Base-by-base conservation (phyloP, 176 grass and related monocot genomes). In the Lolium perenne region DNA sequence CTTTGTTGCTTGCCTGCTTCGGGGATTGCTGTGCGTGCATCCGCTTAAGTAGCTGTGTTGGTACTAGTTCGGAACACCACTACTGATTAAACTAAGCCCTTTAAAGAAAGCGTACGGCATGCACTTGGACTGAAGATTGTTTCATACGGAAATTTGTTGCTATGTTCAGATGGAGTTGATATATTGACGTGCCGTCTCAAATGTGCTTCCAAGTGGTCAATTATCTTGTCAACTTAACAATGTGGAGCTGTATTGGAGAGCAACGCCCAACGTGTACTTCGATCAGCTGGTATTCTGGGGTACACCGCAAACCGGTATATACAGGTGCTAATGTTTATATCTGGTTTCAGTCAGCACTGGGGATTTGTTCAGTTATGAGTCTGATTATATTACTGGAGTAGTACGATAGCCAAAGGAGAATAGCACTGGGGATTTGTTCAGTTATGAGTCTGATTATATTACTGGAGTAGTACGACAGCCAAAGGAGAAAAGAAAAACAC, bases 1-100 rank as follows among this genome's bases (percentile, higher is more conserved):
- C 46, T 12, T 15, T 86, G 74, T 80, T 68, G 11, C 77, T 85
- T 41, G 43, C 32, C 72, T 11, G 82, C 53, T 56, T 49, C 48
- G 8, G 41, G 78, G 62, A 64, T 80, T 62, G 54, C 6, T 80
- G 14, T 63, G n/a, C 26, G 20, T 23, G 43, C 70, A 18, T 63
- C 41, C 4, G 41, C 41, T 80, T 80, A 49, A 43, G 41, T 43
- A 43, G 59, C 49, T 10, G 15, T 14, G 4, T 66, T 66, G 45
- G 6, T 26, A 41, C 20, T 10, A 7, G 7, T 1, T 50, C 29
- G 32, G 59, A 80, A 80, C 60, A 43, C 41, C 41, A 43, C 41
- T 43, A 43, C 41, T 7, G 41, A 43, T 43, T 43, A 43, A 43
- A 43, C 41, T 43, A 43, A 43, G 41, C 7, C 41, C 41, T 43